Evolutionary conservation across 108 stramenopile species (phyloP), one percentile per base, ranked within the genome.

Genomic region (Asterionellopsis glacialis): DNA sequence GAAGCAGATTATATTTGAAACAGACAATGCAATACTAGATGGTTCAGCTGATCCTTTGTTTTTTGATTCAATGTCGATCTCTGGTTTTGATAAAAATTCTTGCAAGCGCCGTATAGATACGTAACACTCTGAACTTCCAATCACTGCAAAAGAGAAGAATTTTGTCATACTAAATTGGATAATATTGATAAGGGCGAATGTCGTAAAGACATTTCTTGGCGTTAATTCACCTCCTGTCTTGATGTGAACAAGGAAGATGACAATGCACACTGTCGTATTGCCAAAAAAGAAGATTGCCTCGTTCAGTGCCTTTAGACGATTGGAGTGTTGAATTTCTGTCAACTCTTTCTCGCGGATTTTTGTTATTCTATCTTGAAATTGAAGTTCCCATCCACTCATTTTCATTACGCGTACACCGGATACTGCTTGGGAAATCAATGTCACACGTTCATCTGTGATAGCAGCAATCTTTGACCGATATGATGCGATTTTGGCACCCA

Each of bases 161-260:
- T 95, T 95, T 14, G 88, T 90, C 59, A 97, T 68, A 42, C 80
- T 80, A 38, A 97, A 67, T 63, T 95, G 94, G 15, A 93, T 50
- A n/a, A 95, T 74, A 67, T 93, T 94, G 33, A 93, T 64, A 33
- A 97, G 62, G 1, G 84, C 77, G 28, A 90, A 70, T 11, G 73
- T 71, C 1, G 85, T 88, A 59, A 89, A 94, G 2, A 94, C 85
- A 60, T 74, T 68, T 21, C 81, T 42, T 11, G 88, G 59, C 1
- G 81, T 67, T 26, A 94, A 70, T 14, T 39, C 63, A 23, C 62
- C 73, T 19, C 77, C 90, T 14, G 59, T 45, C 15, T 27, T 22
- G 14, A 88, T 80, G 33, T 81, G 73, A 15, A 81, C 69, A 28
- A 74, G 50, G 51, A 91, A 94, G 11, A 87, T 87, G 18, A 84